Evolutionary conservation across 805 yeast species (phyloP), one percentile per base, ranked within the genome.

Genomic region (Wickerhamiella domercqiae): DNA sequence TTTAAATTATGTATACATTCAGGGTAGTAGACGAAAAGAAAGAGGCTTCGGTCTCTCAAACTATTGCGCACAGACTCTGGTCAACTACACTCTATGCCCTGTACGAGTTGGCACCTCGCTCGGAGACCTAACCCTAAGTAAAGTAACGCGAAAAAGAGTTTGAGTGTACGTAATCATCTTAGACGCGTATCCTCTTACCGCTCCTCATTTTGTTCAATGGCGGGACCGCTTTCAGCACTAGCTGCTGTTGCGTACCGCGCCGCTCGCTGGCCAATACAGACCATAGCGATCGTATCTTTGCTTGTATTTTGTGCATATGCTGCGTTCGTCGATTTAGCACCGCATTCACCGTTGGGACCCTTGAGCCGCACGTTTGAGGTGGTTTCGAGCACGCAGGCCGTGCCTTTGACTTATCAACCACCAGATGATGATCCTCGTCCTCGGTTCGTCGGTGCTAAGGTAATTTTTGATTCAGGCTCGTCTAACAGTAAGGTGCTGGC

Each of bases 261-360:
- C 37, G 90, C 94, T 11, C 70, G 71, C 42, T 70, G 75, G 52
- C 98, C 98, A 14, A 81, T 87, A 47, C 97, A 86, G 58, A 70
- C 83, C 38, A 74, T 86, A 37, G 72, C 83, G 34, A 51, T 72
- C 39, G 70, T 83, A 4, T 67, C 87, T 11, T 59, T 84, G 35
- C 55, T 82, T 29, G 90, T 93, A 2, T 77, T 94, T 3, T 60
- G 80, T 37, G 78, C 87, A 6, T 87, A 86, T 55, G 65, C 86
- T 41, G 69, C 86, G 3, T 69, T 55, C 44, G 59, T 71, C 41
- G 63, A 61, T 47, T 48, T 58, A 34, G 55, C 61, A 32, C 55
- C 59, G n/a, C 28, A 45, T 31, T 37, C 47, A 30, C 40, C 44
- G 35, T 40, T 44, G 35, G 31, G 42, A 9, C 36, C 47, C 30